Conservation (phyloP, 2,329 filamentous ascomycete genomes). For the Colletotrichum cuscutae region DNA sequence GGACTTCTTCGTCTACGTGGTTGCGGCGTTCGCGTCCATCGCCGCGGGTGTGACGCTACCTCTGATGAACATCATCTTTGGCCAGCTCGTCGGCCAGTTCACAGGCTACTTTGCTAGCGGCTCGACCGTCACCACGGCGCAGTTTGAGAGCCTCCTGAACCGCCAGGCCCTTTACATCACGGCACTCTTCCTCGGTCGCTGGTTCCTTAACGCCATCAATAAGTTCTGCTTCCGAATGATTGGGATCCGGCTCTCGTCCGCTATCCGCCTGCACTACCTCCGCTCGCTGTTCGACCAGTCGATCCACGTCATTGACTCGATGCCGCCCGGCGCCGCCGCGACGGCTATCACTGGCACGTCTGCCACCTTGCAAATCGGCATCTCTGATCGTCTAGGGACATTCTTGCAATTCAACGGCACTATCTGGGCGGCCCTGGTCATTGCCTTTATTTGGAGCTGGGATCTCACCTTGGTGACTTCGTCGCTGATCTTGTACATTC, state of each 20-base stretch:
- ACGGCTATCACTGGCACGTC: slow-evolving; percentile 63
- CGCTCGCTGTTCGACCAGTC: slow-evolving; percentile 60
- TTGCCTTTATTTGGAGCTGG: slow-evolving; percentile 64
- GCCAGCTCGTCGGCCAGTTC: slow-evolving; percentile 43
- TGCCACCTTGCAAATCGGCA: slow-evolving; percentile 63
- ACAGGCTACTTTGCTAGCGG: slow-evolving; percentile 40
- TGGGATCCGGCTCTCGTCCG: slow-evolving; percentile 70
- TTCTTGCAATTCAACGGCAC: slow-evolving; percentile 56
- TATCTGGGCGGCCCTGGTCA: slow-evolving; percentile 55
- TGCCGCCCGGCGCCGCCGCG: slow-evolving; percentile 61
- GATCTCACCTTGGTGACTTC: slow-evolving; percentile 62
- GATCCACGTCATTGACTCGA: slow-evolving; percentile 59
- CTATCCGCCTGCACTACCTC: slow-evolving; percentile 63
- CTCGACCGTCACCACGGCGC: slow-evolving; percentile 38
- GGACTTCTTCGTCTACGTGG: slow-evolving; percentile 42
- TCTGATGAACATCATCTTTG: slow-evolving; percentile 51
- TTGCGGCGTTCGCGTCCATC: slow-evolving; percentile 45
- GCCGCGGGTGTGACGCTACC: slow-evolving; percentile 47
- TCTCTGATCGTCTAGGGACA: slow-evolving; percentile 61
- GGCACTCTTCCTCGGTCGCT: slow-evolving; percentile 75
- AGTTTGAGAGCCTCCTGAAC: slow-evolving; percentile 34
- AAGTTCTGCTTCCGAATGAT: slow-evolving; percentile 72
- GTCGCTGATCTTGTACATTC: slow-evolving; percentile 55
- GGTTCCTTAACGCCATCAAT: slow-evolving; percentile 70
- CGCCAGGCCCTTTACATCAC: slow-evolving; percentile 65